These are phyloP conservation scores for Zygosaccharomyces pseudobailii DNA, from an alignment of 1,139 yeast genomes.

Conservation along the genomic window DNA sequence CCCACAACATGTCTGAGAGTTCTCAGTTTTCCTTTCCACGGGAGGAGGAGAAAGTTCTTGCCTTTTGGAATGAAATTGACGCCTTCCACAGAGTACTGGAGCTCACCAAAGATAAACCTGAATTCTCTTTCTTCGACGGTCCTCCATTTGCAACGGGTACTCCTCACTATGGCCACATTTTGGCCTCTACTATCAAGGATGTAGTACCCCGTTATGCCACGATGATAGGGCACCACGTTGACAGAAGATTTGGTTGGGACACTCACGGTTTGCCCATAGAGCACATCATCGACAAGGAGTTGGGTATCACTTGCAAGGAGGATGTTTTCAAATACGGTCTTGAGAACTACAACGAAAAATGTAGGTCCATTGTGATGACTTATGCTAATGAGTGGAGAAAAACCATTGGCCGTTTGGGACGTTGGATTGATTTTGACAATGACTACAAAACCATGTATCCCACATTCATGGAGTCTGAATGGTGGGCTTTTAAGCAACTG, in stretches of 20 bases:
- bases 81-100: constrained; percentile 88
- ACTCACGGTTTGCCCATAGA: constrained; percentile 98
- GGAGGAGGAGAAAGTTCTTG: constrained; percentile 79
- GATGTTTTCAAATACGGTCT: constrained; percentile 94
- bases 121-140: constrained; percentile 93
- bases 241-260: constrained; percentile 99
- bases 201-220: constrained; percentile 96
- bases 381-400: constrained; percentile 93
- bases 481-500: constrained; percentile 97
- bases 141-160: constrained; percentile 99
- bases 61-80: constrained; percentile 82
- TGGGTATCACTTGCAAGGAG: constrained; percentile 87
- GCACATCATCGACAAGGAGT: constrained; percentile 96
- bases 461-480: constrained; percentile 91
- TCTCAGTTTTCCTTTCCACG: constrained; percentile 57
- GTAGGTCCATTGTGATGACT: constrained; percentile 96
- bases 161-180: constrained; percentile 96
- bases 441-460: constrained; percentile 98
- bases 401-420: constrained; percentile 88
- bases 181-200: constrained; percentile 95
- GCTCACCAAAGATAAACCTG: constrained; percentile 78
- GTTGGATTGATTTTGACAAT: constrained; percentile 99
- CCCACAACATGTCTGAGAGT: constrained; percentile 28
- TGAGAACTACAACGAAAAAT: constrained; percentile 87
- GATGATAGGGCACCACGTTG: constrained; percentile 94